Evolutionary conservation across 2,329 filamentous ascomycete species (phyloP).

Genomic region (Penicillium digitatum): DNA sequence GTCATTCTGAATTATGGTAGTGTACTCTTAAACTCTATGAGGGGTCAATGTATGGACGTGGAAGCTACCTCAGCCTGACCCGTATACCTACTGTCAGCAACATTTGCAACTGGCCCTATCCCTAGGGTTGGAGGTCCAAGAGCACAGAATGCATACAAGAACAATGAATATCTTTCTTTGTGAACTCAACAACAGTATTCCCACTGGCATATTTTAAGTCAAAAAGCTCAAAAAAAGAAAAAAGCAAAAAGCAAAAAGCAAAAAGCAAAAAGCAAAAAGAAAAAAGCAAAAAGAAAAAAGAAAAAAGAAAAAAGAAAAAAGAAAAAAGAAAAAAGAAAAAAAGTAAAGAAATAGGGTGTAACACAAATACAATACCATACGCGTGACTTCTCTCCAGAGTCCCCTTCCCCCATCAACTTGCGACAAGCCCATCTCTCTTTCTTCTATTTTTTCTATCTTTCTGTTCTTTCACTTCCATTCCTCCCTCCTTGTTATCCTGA

Average conservation of each 20-base stretch:
- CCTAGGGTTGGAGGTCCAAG: not conserved
- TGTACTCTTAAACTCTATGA: not conserved
- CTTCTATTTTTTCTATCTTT: slow-evolving; percentile 8
- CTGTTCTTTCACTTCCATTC: slow-evolving; percentile 3
- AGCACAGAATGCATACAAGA: not conserved
- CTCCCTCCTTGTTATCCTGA: slow-evolving; percentile 4
- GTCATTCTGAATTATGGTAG: not conserved
- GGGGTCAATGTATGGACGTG: not conserved
- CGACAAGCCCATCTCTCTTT: slow-evolving; percentile 6
- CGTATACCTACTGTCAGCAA: not conserved
- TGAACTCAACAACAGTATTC: not conserved
- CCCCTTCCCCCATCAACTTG: slow-evolving; percentile 2
- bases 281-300: not conserved
- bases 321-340: not conserved
- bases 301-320: not conserved
- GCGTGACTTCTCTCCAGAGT: slow-evolving; percentile 7
- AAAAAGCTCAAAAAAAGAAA: not conserved
- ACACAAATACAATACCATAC: slow-evolving; percentile 11
- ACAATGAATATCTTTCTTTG: not conserved
- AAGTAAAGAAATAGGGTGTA: slow-evolving; percentile 1
- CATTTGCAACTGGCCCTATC: slow-evolving; percentile 1
- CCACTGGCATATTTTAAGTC: not conserved
- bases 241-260: not conserved
- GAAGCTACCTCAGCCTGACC: slow-evolving; percentile 7
- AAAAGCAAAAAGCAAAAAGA: no score